Base-by-base conservation (phyloP, 83 land plant species). In the Picea abies region DNA sequence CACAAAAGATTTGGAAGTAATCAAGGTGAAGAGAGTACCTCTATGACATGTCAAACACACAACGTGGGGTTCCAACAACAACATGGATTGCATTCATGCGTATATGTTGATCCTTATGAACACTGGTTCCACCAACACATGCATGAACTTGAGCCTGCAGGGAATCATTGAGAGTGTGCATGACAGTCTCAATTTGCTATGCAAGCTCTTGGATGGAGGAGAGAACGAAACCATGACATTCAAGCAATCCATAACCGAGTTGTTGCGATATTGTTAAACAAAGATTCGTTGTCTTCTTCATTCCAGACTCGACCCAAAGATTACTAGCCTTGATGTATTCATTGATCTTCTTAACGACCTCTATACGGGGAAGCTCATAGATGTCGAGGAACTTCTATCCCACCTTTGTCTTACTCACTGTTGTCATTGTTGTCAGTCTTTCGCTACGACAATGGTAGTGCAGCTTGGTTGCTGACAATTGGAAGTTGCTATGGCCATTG, bases 61-160 rank as follows among this genome's bases (percentile, higher is more conserved):
- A 93, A 29, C 97, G 93, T 37, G 97, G 97, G 58, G 95, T 94
- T 25, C 97, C 97, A 76, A 94, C 97, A 80, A 94, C 97, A 60
- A 94, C 97, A 82, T 94, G 97, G 11, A 94, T 95, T 58, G 95
- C 97, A 80, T 73, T 81, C 72, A 86, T 87, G 69, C 93, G 91
- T 10, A 93, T 94, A 19, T 91, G 87, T 72, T 89, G 93, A 81
- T 94, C 96, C 89, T 92, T 91, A 64, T 95, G 88, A 22, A 94
- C 94, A 85, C 93, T 91, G 15, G 93, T 94, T 4, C 95, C 96
- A 56, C 96, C 96, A 23, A 94, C 96, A 80, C 95, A 92, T 65
- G 94, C 94, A 85, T 94, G 96, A 23, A 91, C 96, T 84, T 90
- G 89, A 52, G 89, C 94, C 77, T 92, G 90, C 75, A 91, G 63